Conservation (phyloP, 179 eudicot genomes). For the Spergularia azorica region DNA sequence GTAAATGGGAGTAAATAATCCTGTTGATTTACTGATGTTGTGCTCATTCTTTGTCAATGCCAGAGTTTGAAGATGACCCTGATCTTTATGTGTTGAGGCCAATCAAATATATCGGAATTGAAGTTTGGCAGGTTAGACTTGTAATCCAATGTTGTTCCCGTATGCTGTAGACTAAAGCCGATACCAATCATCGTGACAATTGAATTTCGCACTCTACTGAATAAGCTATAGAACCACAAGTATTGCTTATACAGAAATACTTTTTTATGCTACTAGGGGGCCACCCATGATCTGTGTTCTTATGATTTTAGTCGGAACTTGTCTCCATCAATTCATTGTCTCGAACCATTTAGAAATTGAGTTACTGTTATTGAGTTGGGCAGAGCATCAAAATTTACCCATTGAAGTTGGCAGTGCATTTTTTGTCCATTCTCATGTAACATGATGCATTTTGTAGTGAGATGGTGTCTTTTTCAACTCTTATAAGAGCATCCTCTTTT, state of each 20-base stretch:
- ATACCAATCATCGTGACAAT: not conserved
- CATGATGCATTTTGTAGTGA: not conserved
- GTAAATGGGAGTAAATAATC: not conserved
- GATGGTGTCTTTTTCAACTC: not conserved
- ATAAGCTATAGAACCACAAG: not conserved
- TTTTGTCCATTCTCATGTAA: too few species aligned
- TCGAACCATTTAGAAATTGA: too few species aligned
- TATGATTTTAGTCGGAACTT: too few species aligned
- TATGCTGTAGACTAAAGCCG: not conserved
- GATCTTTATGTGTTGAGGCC: slow-evolving; percentile 75
- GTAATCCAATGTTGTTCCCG: not conserved
- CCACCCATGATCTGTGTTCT: too few species aligned
- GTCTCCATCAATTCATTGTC: too few species aligned
- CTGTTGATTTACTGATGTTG: slow-evolving; percentile 10
- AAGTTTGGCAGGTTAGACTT: slow-evolving; percentile 76
- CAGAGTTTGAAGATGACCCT: slow-evolving; percentile 87
- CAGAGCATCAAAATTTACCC: too few species aligned
- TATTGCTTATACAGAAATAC: not conserved
- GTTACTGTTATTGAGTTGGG: too few species aligned
- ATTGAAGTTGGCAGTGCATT: too few species aligned
- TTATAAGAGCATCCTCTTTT: not conserved
- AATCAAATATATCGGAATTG: slow-evolving; percentile 72
- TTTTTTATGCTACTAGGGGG: not conserved
- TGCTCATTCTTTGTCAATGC: slow-evolving; percentile 6
- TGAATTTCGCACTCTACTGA: not conserved